Evolutionary conservation across 345 rosid genomes (phyloP), one percentile per base, ranked within the genome.

Genomic region (Hirschfeldia incana): DNA sequence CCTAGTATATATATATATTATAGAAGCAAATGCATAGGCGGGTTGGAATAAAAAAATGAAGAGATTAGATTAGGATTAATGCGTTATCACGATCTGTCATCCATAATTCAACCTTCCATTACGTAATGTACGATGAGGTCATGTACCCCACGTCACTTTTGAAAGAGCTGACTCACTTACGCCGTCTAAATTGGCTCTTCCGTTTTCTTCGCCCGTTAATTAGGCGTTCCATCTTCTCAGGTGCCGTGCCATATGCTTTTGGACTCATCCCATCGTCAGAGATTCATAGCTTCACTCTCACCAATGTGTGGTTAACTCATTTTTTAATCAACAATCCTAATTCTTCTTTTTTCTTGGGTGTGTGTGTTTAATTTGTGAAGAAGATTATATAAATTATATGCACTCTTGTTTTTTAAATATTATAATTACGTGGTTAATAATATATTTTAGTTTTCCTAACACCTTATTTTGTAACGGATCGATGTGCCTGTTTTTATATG

Each of bases 171-270:
- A 30, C 57, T 65, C 27, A 36, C 29, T 17, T 1, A 58, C 33
- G 60, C 67, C 63, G 53, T 77, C 69, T 57, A 34, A 53, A 32
- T 8, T 28, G 60, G 49, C 67, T 65, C 72, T 72, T 72, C 81
- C 81, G 71, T 70, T 63, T 37, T 65, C 65, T 34, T 26, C 58
- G 58, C 59, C 76, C 71, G 59, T 65, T 78, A 28, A 16, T 55
- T 63, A 29, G 76, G 66, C 76, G 29, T 9, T 53, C 59, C 66
- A 78, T 16, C 60, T 29, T 65, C 67, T 78, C 77, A 78, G 81
- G 77, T 72, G 62, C 77, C 58, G 69, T 69, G 69, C 51, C 80
- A 76, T 67, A n/a, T 76, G 69, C 36, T 32, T 26, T 16, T 75
- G 70, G 70, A 13, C 36, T 59, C 26, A 4, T 12, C 66, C 36